These are phyloP conservation scores for Leccinum insolens DNA, from an alignment of 1,284 basidiomycete genomes.

Conservation along the genomic window DNA sequence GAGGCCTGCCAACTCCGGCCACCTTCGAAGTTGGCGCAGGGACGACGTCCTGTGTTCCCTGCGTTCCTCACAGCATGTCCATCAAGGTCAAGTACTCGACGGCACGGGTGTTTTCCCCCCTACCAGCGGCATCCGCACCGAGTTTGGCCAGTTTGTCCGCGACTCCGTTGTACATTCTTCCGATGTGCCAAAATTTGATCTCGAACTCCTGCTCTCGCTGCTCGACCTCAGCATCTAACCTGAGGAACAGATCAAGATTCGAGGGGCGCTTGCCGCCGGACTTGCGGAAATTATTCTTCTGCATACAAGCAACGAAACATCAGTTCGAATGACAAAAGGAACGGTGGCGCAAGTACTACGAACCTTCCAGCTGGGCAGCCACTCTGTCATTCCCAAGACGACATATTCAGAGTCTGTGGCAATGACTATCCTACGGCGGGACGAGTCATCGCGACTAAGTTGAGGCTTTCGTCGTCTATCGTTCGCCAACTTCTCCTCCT, in stretches of 20 bases:
- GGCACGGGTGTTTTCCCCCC: neutral
- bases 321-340: neutral
- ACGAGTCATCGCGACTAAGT: too few relatives aligned
- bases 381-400: neutral
- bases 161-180: neutral
- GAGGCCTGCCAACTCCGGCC: neutral
- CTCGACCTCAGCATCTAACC: neutral
- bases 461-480: too few relatives aligned
- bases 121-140: neutral
- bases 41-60: neutral
- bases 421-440: too few relatives aligned
- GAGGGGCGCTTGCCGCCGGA: neutral
- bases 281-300: neutral
- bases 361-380: neutral
- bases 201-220: neutral
- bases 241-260: neutral
- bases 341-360: neutral
- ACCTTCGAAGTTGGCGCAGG: neutral
- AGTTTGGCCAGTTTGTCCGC: neutral
- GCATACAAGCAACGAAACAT: neutral
- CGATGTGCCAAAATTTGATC: neutral
- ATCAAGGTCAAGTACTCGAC: neutral
- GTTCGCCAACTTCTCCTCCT: neutral
- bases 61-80: neutral
- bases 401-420: neutral